Conservation (phyloP, 306 rosid genomes). For the Nissolia schottii region DNA sequence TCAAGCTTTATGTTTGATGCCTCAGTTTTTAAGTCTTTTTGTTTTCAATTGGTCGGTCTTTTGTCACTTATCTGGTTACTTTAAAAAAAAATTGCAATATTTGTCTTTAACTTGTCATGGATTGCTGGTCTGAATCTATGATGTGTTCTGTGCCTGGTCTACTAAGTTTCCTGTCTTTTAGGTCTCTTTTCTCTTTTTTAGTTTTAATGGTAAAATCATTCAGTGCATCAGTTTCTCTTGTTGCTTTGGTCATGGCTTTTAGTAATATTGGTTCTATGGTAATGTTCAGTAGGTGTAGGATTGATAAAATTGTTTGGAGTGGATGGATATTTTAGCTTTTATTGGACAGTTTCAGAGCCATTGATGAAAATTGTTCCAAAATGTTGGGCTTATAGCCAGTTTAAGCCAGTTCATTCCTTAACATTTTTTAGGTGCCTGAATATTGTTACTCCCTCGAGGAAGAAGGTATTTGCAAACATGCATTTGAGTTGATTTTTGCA, state of each 20-base stretch:
- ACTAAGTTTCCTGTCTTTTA: neutral
- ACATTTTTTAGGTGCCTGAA: conserved; percentile 79
- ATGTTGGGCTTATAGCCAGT: neutral
- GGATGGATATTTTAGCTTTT: neutral
- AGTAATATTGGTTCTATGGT: neutral
- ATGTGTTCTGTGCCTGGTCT: neutral
- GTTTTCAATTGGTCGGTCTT: neutral
- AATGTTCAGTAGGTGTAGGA: neutral
- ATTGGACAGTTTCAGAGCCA: neutral
- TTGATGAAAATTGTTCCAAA: neutral
- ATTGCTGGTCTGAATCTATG: conserved; percentile 1
- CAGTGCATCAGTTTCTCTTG: neutral
- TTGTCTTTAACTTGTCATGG: neutral
- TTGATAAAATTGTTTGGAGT: neutral
- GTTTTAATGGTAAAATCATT: conserved; percentile 4
- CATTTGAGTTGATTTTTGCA: conserved; percentile 90
- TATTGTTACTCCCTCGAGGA: conserved; percentile 81
- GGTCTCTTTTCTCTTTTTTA: neutral
- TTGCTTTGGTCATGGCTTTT: neutral
- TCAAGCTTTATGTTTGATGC: neutral
- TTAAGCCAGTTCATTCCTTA: conserved; percentile 49
- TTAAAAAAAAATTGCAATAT: neutral
- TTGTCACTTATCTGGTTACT: neutral
- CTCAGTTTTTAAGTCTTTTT: neutral
- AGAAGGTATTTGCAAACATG: conserved; percentile 81